These are phyloP conservation scores for Inga laurina DNA, from an alignment of 306 rosid species.

Conservation along the genomic window DNA sequence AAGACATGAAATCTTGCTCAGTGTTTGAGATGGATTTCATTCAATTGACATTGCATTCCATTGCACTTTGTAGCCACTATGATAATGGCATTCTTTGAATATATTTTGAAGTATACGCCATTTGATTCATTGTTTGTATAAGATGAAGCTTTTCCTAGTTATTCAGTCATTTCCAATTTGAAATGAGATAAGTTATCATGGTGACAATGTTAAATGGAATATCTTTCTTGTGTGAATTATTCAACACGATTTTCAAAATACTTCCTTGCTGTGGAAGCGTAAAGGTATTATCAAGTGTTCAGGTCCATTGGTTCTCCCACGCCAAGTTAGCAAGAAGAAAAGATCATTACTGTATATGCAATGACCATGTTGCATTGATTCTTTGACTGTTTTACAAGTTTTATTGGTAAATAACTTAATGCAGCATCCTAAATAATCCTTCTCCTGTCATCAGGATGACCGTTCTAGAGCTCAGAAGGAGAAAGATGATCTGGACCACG, in stretches of 20 bases:
- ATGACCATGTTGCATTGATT: background rate
- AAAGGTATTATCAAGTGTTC: background rate
- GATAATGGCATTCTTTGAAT: background rate
- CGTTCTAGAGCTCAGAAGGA: conserved; percentile 73
- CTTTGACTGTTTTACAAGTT: background rate
- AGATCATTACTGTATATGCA: conserved; percentile 4
- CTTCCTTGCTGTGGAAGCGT: background rate
- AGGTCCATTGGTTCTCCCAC: background rate
- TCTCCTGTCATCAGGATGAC: conserved; percentile 59
- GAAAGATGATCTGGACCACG: conserved; percentile 74
- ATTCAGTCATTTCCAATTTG: background rate
- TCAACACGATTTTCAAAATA: background rate
- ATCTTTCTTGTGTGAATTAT: background rate
- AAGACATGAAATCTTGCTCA: background rate
- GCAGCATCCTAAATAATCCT: conserved; percentile 23
- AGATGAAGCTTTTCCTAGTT: background rate
- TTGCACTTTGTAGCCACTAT: background rate
- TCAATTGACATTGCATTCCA: background rate
- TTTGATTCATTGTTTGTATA: background rate
- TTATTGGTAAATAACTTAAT: conserved; percentile 14
- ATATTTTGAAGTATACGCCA: background rate
- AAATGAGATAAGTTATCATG: background rate
- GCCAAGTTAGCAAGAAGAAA: background rate
- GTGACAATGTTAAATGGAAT: conserved; percentile 3
- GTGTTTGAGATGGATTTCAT: background rate